Base-by-base conservation (phyloP, 2,329 filamentous ascomycete genomes). In the Pseudogymnoascus sp. region DNA sequence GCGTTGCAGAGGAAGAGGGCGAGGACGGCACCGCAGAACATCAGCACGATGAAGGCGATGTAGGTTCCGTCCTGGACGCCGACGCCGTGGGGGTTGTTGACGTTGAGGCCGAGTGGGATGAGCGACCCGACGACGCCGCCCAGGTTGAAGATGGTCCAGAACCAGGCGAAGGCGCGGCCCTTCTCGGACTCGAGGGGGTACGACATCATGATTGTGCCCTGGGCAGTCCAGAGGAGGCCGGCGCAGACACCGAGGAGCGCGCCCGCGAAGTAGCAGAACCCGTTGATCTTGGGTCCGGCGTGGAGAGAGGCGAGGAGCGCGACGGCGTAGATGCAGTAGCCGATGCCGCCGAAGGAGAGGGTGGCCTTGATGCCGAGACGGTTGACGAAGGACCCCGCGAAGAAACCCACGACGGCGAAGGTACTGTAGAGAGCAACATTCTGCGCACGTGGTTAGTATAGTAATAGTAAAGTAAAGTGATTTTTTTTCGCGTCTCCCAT, bases 121-220 rank as follows among this genome's bases (percentile, higher is more conserved):
- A 60, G 9, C 2, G 56, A 60, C 66, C 92, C 92, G 73, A 96
- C 90, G 65, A 96, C 91, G 70, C 87, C 91, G 69, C 92, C 92
- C 62, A 92, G 75, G 76, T 96, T 96, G 82, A 96, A 96, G 71
- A 96, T 95, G 75, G 92, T 87, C 92, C 92, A 96, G 78, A 96
- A 96, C 78, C 86, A 87, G 64, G 89, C 89, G 73, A 96, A 95
- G 74, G 91, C 96, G 64, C 87, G 87, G 46, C 92, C 92, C 80
- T 96, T 96, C 66, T 85, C 84, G 37, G 84, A 75, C 76, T 96
- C 92, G 9, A 83, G 80, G 1, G 91, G 91, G 75, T 96, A 96
- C 60, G 89, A 85, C 86, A 96, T 93, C 88, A 93, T 92, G 71
- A 92, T 90, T 65, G 88, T 85, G 65, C 90, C 89, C 76, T 93